Percentiles rank a stretch among this genome's conserved stretches.
Evolutionary conservation across 306 rosid species (phyloP).

Genomic region (Rosa lucieae): DNA sequence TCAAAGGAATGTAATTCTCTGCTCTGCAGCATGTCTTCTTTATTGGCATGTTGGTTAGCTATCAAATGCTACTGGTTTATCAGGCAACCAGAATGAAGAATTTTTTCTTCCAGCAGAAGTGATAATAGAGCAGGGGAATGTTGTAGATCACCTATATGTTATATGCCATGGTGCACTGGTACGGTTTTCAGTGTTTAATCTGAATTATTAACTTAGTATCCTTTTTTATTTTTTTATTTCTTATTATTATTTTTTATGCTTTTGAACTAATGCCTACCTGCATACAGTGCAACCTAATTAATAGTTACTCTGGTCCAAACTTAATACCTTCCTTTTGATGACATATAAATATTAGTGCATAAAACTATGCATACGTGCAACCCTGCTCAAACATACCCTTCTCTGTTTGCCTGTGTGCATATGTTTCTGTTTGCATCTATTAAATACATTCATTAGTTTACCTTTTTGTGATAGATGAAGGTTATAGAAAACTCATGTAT

Average conservation of each 20-base stretch:
- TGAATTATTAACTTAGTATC: not conserved
- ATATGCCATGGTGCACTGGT: constrained; percentile 67
- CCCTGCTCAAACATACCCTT: not conserved
- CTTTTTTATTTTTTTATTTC: not conserved
- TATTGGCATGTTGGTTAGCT: constrained; percentile 58
- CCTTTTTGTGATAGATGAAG: not conserved
- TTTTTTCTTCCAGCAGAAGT: constrained; percentile 66
- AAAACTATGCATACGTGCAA: not conserved
- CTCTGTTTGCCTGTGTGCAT: not conserved
- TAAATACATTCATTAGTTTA: not conserved
- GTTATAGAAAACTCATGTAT: not conserved
- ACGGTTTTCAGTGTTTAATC: not conserved
- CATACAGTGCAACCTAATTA: not conserved
- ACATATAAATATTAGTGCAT: not conserved
- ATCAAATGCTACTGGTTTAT: constrained; percentile 24
- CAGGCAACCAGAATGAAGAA: constrained; percentile 60
- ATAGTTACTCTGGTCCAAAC: not conserved
- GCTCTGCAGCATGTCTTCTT: constrained; percentile 69
- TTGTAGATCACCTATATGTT: constrained; percentile 53
- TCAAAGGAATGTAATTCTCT: constrained; percentile 86
- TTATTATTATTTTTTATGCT: not conserved
- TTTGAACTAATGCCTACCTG: not conserved
- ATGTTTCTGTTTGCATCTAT: not conserved
- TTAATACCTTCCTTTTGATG: not conserved
- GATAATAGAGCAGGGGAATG: constrained; percentile 53